A percentile compares a stretch with the other conserved stretches of the same genome.
Evolutionary conservation across 208 protist species (phyloP).

Genomic region (Trypanosoma lewisi): DNA sequence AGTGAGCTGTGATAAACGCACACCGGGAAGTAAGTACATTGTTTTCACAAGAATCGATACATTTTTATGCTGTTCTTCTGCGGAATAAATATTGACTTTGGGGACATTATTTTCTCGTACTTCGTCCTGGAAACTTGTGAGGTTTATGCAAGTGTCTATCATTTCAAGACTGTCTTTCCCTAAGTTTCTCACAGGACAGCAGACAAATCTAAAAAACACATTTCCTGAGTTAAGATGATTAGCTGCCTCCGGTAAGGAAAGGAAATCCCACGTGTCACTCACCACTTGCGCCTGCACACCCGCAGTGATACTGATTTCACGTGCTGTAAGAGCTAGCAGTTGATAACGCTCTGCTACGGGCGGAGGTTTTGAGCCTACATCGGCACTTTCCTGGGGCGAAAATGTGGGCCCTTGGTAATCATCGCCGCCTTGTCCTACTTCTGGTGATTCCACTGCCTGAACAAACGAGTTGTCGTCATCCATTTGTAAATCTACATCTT

Average conservation of each 20-base stretch:
- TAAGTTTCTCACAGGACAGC: constrained; percentile 33
- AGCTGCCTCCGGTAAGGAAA: constrained; percentile 34
- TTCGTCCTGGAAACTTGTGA: constrained; percentile 69
- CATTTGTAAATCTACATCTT: constrained; percentile 44
- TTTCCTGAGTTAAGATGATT: constrained; percentile 62
- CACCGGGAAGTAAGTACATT: constrained; percentile 86
- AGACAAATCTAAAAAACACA: constrained; percentile 81
- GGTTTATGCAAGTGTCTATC: constrained; percentile 73
- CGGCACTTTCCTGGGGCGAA: neutral
- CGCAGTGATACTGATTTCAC: constrained; percentile 38
- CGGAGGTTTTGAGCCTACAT: neutral
- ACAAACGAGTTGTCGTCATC: constrained; percentile 21
- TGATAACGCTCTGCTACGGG: constrained; percentile 74
- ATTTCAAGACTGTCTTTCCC: constrained; percentile 48
- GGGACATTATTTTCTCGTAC: constrained; percentile 79
- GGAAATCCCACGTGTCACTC: constrained; percentile 75
- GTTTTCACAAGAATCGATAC: constrained; percentile 81
- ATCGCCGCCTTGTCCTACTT: neutral
- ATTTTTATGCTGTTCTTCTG: constrained; percentile 55
- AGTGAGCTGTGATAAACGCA: constrained; percentile 50
- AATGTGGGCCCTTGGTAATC: neutral
- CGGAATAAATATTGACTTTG: constrained; percentile 58
- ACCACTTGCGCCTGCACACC: constrained; percentile 42
- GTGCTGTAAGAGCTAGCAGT: constrained; percentile 63
- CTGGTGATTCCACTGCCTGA: neutral